These are phyloP conservation scores for Carex arenaria DNA, from an alignment of 202 grass and related monocot species.

Conservation along the genomic window DNA sequence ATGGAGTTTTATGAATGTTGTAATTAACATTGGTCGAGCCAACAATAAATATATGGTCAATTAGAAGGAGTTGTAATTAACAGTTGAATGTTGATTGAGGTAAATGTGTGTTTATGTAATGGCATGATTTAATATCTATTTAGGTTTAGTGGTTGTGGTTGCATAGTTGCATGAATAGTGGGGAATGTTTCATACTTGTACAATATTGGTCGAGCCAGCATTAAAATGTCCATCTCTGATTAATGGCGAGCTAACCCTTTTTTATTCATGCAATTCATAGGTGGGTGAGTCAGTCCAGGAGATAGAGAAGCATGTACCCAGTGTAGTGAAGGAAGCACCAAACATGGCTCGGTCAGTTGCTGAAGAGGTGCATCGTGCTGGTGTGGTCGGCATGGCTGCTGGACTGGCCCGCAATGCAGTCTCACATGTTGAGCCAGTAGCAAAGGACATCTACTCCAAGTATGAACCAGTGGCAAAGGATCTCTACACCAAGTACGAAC, in stretches of 20 bases:
- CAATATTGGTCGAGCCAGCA: not conserved
- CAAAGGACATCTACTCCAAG: slow-evolving; percentile 23
- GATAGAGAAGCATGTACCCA: slow-evolving; percentile 55
- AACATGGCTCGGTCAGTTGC: slow-evolving; percentile 45
- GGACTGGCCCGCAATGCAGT: slow-evolving; percentile 57
- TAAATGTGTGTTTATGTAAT: not conserved
- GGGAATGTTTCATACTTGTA: not conserved
- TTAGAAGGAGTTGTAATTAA: not conserved
- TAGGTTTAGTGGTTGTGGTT: not conserved
- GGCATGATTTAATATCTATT: no score
- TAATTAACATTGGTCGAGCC: not conserved
- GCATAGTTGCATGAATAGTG: not conserved
- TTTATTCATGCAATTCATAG: slow-evolving; percentile 11
- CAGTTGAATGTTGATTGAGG: not conserved
- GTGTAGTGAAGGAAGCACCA: slow-evolving; percentile 63
- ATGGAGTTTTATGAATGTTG: not conserved
- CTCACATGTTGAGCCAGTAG: slow-evolving; percentile 39
- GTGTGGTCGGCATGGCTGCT: slow-evolving; percentile 60
- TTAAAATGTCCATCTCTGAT: not conserved
- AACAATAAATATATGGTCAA: not conserved
- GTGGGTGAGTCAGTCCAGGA: slow-evolving; percentile 59
- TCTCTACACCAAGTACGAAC: slow-evolving; percentile 75
- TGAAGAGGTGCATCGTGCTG: slow-evolving; percentile 45
- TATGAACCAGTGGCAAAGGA: slow-evolving; percentile 53
- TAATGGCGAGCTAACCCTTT: not conserved